Percentiles rank a stretch among this genome's conserved stretches.
These are phyloP conservation scores for Fomitopsis betulina DNA, from an alignment of 1,284 basidiomycete genomes.

Conservation along the genomic window DNA sequence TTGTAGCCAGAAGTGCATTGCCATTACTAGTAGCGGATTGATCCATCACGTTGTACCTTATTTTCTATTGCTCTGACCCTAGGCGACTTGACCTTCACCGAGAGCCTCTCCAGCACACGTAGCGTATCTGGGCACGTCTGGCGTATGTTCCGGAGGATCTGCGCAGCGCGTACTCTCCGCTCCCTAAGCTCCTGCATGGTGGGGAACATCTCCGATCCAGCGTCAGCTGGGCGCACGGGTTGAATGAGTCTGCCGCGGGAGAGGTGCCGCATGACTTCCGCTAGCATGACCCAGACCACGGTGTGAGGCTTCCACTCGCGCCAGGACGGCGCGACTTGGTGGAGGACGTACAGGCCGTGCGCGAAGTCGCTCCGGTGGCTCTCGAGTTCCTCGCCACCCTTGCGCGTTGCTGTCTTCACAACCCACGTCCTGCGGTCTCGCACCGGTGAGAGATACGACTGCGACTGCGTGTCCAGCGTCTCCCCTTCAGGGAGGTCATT, in stretches of 20 bases:
- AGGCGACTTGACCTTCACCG: conserved; percentile 12
- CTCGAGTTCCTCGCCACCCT: conserved; percentile 14
- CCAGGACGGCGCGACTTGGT: conserved; percentile 61
- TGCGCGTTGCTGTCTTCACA: conserved; percentile 17
- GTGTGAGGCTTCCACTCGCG: conserved; percentile 61
- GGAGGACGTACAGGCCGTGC: conserved; percentile 55
- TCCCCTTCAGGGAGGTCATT: neutral
- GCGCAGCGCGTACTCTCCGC: conserved; percentile 29
- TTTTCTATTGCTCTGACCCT: conserved; percentile 7
- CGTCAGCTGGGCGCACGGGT: conserved; percentile 30
- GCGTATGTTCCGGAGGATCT: conserved; percentile 40
- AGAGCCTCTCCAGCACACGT: conserved; percentile 34
- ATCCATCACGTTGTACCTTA: conserved; percentile 2
- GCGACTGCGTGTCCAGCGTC: conserved; percentile 20
- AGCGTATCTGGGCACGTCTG: conserved; percentile 47
- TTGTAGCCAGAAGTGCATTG: conserved; percentile 1
- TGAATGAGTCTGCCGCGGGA: conserved; percentile 45
- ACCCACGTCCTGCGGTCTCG: conserved; percentile 21
- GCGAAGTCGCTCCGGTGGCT: conserved; percentile 34
- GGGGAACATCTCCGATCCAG: conserved; percentile 14
- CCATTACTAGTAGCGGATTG: neutral
- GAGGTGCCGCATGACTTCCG: conserved; percentile 41
- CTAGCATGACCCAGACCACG: conserved; percentile 42
- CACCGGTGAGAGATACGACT: conserved; percentile 28
- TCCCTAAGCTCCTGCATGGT: conserved; percentile 23